Evolutionary conservation across 1,284 basidiomycete species (phyloP).

Genomic region (Dichomitus squalens): DNA sequence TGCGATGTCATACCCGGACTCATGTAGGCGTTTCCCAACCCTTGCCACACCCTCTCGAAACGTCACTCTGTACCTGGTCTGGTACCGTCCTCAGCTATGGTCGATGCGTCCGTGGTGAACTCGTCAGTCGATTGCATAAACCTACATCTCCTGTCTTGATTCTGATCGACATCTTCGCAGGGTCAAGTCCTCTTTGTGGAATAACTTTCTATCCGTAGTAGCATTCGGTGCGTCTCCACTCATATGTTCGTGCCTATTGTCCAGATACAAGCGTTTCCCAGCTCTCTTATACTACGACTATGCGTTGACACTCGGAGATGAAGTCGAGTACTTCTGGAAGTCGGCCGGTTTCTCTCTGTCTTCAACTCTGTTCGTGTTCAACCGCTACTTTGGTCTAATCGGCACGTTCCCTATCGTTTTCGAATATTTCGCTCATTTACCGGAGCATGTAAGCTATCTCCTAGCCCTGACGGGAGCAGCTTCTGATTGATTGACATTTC

Average conservation of each 20-base stretch:
- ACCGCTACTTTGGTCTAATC: slow-evolving; percentile 19
- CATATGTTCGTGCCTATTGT: background rate
- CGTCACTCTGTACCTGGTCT: background rate
- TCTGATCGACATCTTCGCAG: background rate
- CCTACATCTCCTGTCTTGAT: background rate
- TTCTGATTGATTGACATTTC: background rate
- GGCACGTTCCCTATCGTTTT: slow-evolving; percentile 15
- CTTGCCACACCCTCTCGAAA: no score
- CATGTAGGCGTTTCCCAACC: no score
- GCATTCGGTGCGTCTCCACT: background rate
- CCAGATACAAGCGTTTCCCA: background rate
- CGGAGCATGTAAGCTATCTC: slow-evolving; percentile 10
- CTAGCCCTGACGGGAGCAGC: background rate
- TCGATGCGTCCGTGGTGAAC: background rate
- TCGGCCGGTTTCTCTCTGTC: slow-evolving; percentile 8
- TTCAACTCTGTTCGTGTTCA: slow-evolving; percentile 18
- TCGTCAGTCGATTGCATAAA: background rate
- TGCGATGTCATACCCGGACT: no score
- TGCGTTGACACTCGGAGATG: slow-evolving; percentile 16
- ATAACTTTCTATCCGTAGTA: background rate
- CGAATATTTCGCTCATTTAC: slow-evolving; percentile 18
- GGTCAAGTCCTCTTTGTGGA: background rate
- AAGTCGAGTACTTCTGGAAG: slow-evolving; percentile 25
- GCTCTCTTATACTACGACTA: slow-evolving; percentile 27
- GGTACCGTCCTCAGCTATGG: background rate